Conservation (phyloP, 176 grass and related monocot species). For the Lolium multiflorum region DNA sequence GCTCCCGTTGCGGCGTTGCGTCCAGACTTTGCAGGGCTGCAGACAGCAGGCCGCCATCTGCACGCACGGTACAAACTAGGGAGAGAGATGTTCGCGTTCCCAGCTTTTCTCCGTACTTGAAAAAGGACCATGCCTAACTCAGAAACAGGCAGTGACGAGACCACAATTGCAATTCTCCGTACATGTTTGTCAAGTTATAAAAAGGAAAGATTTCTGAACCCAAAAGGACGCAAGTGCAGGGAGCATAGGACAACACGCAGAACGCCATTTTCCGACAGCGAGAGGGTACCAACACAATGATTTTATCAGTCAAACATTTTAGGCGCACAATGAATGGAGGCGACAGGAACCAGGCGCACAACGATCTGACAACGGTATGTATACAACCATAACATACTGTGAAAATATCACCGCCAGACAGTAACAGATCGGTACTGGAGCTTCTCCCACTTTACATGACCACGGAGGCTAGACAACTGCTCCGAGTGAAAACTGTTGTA, state of each 20-base stretch:
- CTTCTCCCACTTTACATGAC: constrained; percentile 57
- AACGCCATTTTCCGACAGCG: too few species aligned
- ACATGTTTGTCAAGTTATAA: not conserved
- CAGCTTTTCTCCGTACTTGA: not conserved
- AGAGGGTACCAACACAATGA: not conserved
- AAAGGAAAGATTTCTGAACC: not conserved
- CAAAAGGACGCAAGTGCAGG: not conserved
- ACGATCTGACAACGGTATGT: not conserved
- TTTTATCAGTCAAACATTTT: not conserved
- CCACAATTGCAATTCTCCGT: not conserved
- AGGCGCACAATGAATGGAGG: not conserved
- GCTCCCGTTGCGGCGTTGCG: too few species aligned
- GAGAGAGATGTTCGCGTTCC: too few species aligned
- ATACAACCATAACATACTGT: constrained; percentile 18
- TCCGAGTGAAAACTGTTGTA: constrained; percentile 65
- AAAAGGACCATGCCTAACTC: not conserved
- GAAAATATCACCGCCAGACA: constrained; percentile 10
- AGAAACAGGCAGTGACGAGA: not conserved
- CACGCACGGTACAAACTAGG: not conserved
- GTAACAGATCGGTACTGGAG: not conserved
- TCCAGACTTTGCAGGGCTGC: too few species aligned
- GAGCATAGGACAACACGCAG: too few species aligned
- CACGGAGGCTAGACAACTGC: constrained; percentile 39
- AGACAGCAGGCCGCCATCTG: not conserved
- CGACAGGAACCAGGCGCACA: not conserved